Evolutionary conservation across 805 yeast genomes (phyloP).

Genomic region (Gaillardinia entomophila): DNA sequence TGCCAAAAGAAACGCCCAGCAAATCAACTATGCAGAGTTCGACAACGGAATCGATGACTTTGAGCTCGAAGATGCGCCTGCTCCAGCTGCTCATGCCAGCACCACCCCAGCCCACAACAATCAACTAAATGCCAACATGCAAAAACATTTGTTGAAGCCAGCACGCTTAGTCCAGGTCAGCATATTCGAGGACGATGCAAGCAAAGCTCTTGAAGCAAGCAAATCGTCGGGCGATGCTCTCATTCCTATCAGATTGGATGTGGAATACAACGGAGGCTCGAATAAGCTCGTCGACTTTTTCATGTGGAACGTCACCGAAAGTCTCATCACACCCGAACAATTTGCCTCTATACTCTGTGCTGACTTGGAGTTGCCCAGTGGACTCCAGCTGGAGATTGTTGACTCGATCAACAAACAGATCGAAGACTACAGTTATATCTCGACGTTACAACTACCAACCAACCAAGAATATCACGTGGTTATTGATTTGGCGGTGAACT

Average conservation of each 20-base stretch:
- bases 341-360: slow-evolving; percentile 71
- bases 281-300: slow-evolving; percentile 55
- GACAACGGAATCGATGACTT: slow-evolving; percentile 54
- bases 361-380: slow-evolving; percentile 75
- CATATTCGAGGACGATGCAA: slow-evolving; percentile 11
- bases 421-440: slow-evolving; percentile 63
- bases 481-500: slow-evolving; percentile 72
- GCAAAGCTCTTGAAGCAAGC: slow-evolving; percentile 17
- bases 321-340: slow-evolving; percentile 63
- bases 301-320: slow-evolving; percentile 69
- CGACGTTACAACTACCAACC: slow-evolving; percentile 58
- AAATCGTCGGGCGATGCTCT: slow-evolving; percentile 31
- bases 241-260: slow-evolving; percentile 60
- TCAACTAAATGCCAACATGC: slow-evolving; percentile 32
- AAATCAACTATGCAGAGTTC: slow-evolving; percentile 78
- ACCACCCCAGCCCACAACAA: slow-evolving; percentile 10
- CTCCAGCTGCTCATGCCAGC: slow-evolving; percentile 12
- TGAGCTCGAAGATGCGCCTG: slow-evolving; percentile 23
- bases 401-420: slow-evolving; percentile 74
- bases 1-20: slow-evolving; percentile 65
- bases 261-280: slow-evolving; percentile 51
- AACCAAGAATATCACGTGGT: slow-evolving; percentile 63
- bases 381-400: slow-evolving; percentile 57
- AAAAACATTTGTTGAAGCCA: slow-evolving; percentile 19
- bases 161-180: slow-evolving; percentile 5